Evolutionary conservation across 2,329 filamentous ascomycete species (phyloP).

Genomic region (Apiospora sp.): DNA sequence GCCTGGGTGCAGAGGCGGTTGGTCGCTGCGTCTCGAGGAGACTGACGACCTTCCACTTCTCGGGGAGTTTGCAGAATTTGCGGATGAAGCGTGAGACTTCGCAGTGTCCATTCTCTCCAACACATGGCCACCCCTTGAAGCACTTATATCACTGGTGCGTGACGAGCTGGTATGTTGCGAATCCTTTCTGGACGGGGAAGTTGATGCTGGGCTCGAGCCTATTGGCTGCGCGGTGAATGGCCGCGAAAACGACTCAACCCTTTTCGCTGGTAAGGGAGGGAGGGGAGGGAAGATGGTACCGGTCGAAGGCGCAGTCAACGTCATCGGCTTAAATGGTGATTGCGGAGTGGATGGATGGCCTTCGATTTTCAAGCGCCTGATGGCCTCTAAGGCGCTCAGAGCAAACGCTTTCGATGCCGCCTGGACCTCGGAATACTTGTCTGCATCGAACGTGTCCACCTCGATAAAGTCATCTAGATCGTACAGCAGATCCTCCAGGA

Average conservation of each 20-base stretch:
- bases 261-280: slow-evolving; percentile 28
- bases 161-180: background rate
- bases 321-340: slow-evolving; percentile 18
- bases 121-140: background rate
- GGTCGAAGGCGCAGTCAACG: slow-evolving; percentile 26
- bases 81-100: slow-evolving; percentile 11
- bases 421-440: slow-evolving; percentile 48
- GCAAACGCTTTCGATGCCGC: slow-evolving; percentile 50
- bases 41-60: background rate
- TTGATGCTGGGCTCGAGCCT: background rate
- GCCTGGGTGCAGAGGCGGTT: background rate
- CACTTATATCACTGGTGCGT: background rate
- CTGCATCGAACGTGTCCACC: slow-evolving; percentile 45
- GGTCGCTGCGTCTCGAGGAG: background rate
- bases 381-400: slow-evolving; percentile 47
- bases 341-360: background rate
- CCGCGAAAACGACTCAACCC: slow-evolving; percentile 12
- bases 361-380: slow-evolving; percentile 45
- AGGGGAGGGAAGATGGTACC: slow-evolving; percentile 39
- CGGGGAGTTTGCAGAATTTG: background rate
- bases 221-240: background rate
- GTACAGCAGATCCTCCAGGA: slow-evolving; percentile 51
- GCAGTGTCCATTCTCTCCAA: background rate
- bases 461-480: slow-evolving; percentile 54
- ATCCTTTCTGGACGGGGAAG: background rate